Evolutionary conservation across 306 rosid species (phyloP).

Genomic region (Acacia melanoxylon): DNA sequence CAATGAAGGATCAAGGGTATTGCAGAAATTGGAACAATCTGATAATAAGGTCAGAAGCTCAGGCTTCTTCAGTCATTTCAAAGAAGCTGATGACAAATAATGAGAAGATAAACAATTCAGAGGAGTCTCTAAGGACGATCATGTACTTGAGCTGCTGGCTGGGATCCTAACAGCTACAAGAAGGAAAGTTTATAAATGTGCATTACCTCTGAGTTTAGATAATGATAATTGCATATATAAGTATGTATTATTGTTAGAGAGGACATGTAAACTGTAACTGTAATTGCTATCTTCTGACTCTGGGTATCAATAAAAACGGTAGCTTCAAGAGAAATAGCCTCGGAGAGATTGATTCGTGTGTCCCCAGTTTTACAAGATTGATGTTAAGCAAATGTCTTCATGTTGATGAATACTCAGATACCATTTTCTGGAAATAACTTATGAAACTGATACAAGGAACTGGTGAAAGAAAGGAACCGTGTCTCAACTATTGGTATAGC

Average conservation of each 20-base stretch:
- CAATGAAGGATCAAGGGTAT: conserved; percentile 62
- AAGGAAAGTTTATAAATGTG: not conserved
- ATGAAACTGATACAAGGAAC: too few species aligned
- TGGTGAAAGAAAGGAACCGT: too few species aligned
- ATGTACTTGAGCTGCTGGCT: conserved; percentile 79
- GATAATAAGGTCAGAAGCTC: conserved; percentile 27
- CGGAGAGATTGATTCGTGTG: not conserved
- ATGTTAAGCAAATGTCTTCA: not conserved
- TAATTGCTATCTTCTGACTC: not conserved
- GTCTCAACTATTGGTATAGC: too few species aligned
- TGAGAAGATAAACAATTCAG: conserved; percentile 47
- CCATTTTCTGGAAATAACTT: not conserved
- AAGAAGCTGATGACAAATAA: conserved; percentile 37
- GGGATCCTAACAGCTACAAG: conserved; percentile 55
- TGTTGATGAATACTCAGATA: not conserved
- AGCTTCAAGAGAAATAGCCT: not conserved
- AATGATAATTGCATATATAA: not conserved
- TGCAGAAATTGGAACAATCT: conserved; percentile 45
- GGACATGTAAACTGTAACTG: not conserved
- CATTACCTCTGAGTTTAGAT: not conserved
- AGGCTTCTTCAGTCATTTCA: conserved; percentile 42
- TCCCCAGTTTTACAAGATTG: not conserved
- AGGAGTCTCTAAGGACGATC: conserved; percentile 65
- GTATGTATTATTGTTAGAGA: not conserved
- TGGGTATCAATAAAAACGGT: not conserved